Evolutionary conservation across 2,329 filamentous ascomycete genomes (phyloP).

Genomic region (Juglanconis sp.): DNA sequence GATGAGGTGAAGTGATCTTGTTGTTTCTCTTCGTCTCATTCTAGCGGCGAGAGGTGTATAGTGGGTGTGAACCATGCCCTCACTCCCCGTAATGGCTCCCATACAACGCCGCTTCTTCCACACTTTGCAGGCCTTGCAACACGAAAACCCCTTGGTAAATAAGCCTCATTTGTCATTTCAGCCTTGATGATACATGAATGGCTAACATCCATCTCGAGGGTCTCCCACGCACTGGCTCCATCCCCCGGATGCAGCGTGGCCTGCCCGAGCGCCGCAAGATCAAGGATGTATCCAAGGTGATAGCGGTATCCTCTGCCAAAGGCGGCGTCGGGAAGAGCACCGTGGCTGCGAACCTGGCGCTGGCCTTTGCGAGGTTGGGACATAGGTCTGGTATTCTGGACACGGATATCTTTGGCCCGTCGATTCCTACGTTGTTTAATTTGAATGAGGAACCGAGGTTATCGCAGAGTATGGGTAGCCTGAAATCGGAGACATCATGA

Average conservation of each 20-base stretch:
- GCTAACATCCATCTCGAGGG: conserved; percentile 54
- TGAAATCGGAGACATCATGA: neutral
- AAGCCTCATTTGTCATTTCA: conserved; percentile 19
- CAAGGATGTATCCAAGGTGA: conserved; percentile 80
- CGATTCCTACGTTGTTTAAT: conserved; percentile 84
- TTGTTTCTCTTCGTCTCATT: neutral
- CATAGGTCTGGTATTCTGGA: conserved; percentile 85
- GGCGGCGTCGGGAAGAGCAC: conserved; percentile 98
- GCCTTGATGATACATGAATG: neutral
- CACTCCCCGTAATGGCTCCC: conserved; percentile 11
- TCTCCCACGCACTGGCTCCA: conserved; percentile 71
- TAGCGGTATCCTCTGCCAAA: conserved; percentile 96
- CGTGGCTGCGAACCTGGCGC: conserved; percentile 81
- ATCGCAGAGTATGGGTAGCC: conserved; percentile 59
- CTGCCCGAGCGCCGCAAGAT: conserved; percentile 80
- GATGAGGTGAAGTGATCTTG: no score
- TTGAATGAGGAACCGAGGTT: conserved; percentile 75
- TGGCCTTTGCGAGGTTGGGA: conserved; percentile 80
- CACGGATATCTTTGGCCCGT: conserved; percentile 95
- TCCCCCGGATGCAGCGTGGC: conserved; percentile 75
- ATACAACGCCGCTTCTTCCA: conserved; percentile 43
- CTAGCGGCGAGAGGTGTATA: no score
- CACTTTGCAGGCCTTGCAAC: conserved; percentile 50
- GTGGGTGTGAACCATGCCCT: neutral
- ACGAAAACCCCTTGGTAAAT: conserved; percentile 83